Evolutionary conservation across 441 rosid species (phyloP).

Genomic region (Pelargonium cotyledonis): DNA sequence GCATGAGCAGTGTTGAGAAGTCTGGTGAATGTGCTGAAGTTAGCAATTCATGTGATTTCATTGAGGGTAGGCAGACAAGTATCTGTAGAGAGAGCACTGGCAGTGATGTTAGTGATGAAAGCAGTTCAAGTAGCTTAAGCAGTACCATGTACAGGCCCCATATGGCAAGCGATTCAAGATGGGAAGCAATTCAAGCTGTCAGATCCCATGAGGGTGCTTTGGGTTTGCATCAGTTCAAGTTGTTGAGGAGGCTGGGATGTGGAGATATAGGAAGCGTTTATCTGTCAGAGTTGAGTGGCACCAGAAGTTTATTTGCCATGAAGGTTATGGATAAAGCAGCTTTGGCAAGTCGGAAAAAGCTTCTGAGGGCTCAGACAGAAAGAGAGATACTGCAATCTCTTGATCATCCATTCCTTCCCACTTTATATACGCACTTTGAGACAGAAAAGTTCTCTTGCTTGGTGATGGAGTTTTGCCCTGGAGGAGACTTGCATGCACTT

Average conservation of each 20-base stretch:
- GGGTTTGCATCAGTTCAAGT: conserved; percentile 88
- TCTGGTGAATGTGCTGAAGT: conserved; percentile 62
- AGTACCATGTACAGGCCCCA: conserved; percentile 89
- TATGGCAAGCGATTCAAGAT: conserved; percentile 91
- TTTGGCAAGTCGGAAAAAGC: conserved; percentile 85
- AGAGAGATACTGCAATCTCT: conserved; percentile 86
- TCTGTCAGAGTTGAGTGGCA: not conserved
- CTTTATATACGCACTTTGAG: conserved; percentile 74
- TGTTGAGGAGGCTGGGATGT: conserved; percentile 86
- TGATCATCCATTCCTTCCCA: conserved; percentile 95
- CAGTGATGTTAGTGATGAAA: conserved; percentile 92
- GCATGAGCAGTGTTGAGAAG: conserved; percentile 66
- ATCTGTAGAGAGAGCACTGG: conserved; percentile 82
- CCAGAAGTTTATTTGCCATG: conserved; percentile 78
- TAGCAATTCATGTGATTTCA: conserved; percentile 69
- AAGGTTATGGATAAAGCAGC: conserved; percentile 98
- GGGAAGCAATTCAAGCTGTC: conserved; percentile 87
- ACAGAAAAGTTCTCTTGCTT: conserved; percentile 67
- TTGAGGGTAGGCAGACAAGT: conserved; percentile 84
- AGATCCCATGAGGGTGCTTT: conserved; percentile 74
- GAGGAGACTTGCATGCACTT: conserved; percentile 88
- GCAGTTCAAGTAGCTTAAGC: conserved; percentile 87
- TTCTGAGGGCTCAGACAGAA: conserved; percentile 88
- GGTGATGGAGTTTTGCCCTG: conserved; percentile 80
- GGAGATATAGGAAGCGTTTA: conserved; percentile 50